These are phyloP conservation scores for Aspergillus tubingensis DNA, from an alignment of 2,329 filamentous ascomycete genomes.

Conservation along the genomic window DNA sequence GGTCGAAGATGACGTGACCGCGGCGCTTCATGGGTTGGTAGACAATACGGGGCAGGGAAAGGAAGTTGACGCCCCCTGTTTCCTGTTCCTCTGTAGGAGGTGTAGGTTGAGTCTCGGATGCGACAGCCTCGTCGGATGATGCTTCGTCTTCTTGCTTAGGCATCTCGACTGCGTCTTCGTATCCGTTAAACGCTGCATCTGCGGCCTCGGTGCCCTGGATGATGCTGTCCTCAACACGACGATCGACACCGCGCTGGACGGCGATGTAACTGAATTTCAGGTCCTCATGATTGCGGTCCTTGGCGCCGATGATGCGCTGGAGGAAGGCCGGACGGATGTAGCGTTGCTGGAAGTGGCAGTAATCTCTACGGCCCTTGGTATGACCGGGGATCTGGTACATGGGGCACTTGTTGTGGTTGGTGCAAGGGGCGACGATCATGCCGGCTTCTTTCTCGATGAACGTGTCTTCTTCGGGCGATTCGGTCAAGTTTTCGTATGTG, in stretches of 20 bases:
- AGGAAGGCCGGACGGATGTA: constrained; percentile 83
- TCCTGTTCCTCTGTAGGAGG: constrained; percentile 5
- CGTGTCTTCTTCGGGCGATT: constrained; percentile 30
- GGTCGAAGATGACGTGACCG: constrained; percentile 83
- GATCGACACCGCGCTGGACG: constrained; percentile 73
- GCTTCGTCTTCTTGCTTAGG: constrained; percentile 17
- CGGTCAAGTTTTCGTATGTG: constrained; percentile 41
- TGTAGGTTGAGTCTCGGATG: constrained; percentile 4
- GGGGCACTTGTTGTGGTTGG: constrained; percentile 82
- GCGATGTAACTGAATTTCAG: constrained; percentile 88
- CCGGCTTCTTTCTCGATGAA: constrained; percentile 55
- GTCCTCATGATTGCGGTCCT: constrained; percentile 81
- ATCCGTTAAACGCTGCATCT: constrained; percentile 70
- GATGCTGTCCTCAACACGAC: constrained; percentile 46
- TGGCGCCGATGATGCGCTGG: constrained; percentile 69
- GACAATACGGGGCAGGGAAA: constrained; percentile 76
- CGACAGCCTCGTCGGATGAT: constrained; percentile 8
- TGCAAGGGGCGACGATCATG: constrained; percentile 71
- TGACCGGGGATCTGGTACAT: constrained; percentile 78
- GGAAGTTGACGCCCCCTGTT: constrained; percentile 48
- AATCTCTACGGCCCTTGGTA: constrained; percentile 76
- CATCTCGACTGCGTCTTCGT: constrained; percentile 54
- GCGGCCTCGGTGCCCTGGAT: constrained; percentile 60
- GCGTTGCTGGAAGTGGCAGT: constrained; percentile 86
- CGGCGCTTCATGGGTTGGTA: constrained; percentile 81